Conservation (phyloP, 352 stramenopile genomes). For the Globisporangium carolinianum region DNA sequence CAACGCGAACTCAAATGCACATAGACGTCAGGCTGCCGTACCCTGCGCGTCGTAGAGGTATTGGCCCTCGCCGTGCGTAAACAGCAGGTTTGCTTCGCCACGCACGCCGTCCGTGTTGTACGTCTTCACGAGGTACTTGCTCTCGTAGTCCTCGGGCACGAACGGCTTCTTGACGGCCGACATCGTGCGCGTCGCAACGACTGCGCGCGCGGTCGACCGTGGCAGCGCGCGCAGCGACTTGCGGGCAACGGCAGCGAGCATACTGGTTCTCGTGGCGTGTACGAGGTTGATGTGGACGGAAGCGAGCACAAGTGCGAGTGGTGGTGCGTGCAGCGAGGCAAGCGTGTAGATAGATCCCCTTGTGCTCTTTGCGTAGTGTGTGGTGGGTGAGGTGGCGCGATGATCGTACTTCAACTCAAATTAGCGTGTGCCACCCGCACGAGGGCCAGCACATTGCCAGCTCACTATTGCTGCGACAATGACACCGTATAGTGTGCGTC, state of each 20-base stretch:
- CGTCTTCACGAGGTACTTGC: constrained; percentile 77
- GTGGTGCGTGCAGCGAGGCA: not conserved
- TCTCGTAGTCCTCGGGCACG: constrained; percentile 56
- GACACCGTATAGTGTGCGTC: not conserved
- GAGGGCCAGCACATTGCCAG: too few relatives aligned
- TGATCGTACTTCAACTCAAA: constrained; percentile 4
- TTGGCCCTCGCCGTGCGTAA: constrained; percentile 87
- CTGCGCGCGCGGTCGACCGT: not conserved
- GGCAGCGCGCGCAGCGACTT: constrained; percentile 7
- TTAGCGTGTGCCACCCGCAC: not conserved
- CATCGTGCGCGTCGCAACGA: constrained; percentile 16
- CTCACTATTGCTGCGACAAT: too few relatives aligned
- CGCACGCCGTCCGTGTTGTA: constrained; percentile 77
- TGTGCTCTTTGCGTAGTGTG: not conserved
- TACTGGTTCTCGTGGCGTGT: not conserved
- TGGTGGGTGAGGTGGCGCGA: not conserved
- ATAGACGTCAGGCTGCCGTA: constrained; percentile 9
- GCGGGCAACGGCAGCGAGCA: constrained; percentile 5
- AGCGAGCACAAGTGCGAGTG: not conserved
- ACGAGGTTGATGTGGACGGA: not conserved
- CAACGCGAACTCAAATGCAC: not conserved
- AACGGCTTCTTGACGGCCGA: constrained; percentile 29
- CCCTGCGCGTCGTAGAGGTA: constrained; percentile 89
- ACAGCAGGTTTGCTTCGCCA: constrained; percentile 54
- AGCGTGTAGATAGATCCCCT: not conserved